phyloP scores from a whole-genome alignment of 805 yeast species.

The Clavispora asparagi region DNA sequence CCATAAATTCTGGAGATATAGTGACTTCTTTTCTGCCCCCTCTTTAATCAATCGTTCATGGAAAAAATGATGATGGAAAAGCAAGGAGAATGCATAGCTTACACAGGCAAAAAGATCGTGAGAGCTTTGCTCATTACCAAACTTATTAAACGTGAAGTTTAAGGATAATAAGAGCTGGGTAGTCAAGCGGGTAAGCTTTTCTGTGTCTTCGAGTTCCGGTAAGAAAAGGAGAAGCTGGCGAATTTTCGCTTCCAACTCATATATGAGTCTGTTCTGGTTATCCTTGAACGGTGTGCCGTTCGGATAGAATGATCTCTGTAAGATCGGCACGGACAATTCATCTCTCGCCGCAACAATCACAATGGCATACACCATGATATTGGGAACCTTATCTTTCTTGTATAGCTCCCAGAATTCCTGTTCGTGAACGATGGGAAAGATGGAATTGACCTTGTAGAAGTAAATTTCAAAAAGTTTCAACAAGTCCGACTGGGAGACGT shows the following conservation, averaged over 20 bases:
- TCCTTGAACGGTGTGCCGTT: conserved; percentile 2
- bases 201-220: conserved; percentile 21
- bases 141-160: conserved; percentile 15
- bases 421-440: conserved; percentile 39
- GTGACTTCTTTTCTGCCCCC: conserved; percentile 11
- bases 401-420: conserved; percentile 31
- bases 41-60: conserved; percentile 7
- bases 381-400: conserved; percentile 32
- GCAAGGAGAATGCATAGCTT: conserved; percentile 15
- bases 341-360: conserved; percentile 39
- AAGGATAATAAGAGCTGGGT: conserved; percentile 16
- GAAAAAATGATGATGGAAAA: conserved; percentile 15
- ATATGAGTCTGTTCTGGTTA: conserved; percentile 6
- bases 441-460: conserved; percentile 34
- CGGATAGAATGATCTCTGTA: conserved; percentile 9
- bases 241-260: conserved; percentile 16
- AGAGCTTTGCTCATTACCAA: conserved; percentile 19
- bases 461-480: conserved; percentile 28
- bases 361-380: conserved; percentile 37
- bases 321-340: conserved; percentile 18
- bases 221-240: conserved; percentile 17
- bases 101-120: conserved; percentile 17
- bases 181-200: conserved; percentile 14
- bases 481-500: conserved; percentile 9
- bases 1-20: conserved; percentile 14